Evolutionary conservation across 768 basidiomycete genomes (phyloP).

Genomic region (Russula sp.): DNA sequence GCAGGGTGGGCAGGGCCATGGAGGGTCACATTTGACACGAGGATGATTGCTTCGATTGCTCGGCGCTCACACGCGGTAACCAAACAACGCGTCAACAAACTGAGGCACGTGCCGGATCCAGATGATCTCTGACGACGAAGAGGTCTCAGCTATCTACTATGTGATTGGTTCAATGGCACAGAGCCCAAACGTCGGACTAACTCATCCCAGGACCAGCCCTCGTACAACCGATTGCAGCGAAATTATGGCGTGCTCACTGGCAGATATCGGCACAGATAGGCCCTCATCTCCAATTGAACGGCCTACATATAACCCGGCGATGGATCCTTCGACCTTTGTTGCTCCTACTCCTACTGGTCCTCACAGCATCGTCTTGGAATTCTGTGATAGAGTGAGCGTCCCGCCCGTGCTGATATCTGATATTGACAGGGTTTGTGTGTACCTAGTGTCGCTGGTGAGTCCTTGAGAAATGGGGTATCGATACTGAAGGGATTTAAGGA

Average conservation of each 20-base stretch:
- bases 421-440: neutral
- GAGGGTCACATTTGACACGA: neutral
- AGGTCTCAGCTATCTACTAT: no score
- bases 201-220: no score
- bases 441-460: constrained; percentile 74
- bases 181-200: no score
- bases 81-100: constrained; percentile 50
- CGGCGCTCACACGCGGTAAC: neutral
- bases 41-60: neutral
- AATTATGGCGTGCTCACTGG: neutral
- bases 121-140: no score
- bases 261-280: constrained; percentile 25
- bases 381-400: constrained; percentile 77
- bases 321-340: constrained; percentile 50
- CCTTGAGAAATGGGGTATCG: neutral
- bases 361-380: constrained; percentile 78
- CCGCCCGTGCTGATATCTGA: constrained; percentile 7
- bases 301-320: constrained; percentile 20
- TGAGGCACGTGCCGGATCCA: constrained; percentile 17
- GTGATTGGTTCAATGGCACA: no score
- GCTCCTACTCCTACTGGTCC: constrained; percentile 43
- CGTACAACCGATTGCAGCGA: neutral
- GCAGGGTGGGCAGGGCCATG: constrained; percentile 14
- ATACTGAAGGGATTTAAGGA: neutral
- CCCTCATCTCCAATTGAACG: neutral